Evolutionary conservation across 2,329 filamentous ascomycete genomes (phyloP), one percentile per base, ranked within the genome.

Genomic region (Fusarium duplospermum): DNA sequence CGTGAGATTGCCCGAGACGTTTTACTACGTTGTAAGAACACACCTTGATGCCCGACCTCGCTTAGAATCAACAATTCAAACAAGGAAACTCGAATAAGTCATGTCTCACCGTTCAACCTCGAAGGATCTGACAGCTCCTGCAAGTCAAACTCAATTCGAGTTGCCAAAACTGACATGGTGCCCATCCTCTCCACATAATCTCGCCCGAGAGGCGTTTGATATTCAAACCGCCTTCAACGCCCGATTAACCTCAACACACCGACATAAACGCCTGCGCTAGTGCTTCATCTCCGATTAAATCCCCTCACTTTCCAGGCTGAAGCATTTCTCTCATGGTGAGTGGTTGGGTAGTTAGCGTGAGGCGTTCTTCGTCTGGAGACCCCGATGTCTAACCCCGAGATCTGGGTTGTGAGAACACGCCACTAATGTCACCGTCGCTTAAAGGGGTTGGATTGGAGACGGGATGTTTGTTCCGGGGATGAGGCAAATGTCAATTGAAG

Each of bases 301-400:
- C 11, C 50, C 62, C 62, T 59, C 38, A 57, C 11, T 40, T 33
- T 59, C 40, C 6, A 65, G 62, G 62, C 54, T 65, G 62, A 65
- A 65, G 62, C 35, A 59, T 65, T 65, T 27, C 18, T 14, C 35
- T 33, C 14, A 52, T 7, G 16, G 22, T 65, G 40, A 65, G 38
- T 65, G 62, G 62, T 20, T 38, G 36, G 27, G 6, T 16, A 47
- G 27, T 38, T 42, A 42, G 35, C 22, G 22, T 22, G 33, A 50
- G 45, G 24, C 45, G 45, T 18, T 29, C 45, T 50, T 7, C 1
- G 16, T 64, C 45, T 64, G 40, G 35, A 35, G 31, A 47, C 20
- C 31, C 52, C 52, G 36, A 31, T 13, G 14, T 45, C 24, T 11
- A 40, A 22, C n/a, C 62, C 38, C 20, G 27, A 38, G 54, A 65